Conservation (phyloP, 345 rosid species). For the Linum usitatissimum region DNA sequence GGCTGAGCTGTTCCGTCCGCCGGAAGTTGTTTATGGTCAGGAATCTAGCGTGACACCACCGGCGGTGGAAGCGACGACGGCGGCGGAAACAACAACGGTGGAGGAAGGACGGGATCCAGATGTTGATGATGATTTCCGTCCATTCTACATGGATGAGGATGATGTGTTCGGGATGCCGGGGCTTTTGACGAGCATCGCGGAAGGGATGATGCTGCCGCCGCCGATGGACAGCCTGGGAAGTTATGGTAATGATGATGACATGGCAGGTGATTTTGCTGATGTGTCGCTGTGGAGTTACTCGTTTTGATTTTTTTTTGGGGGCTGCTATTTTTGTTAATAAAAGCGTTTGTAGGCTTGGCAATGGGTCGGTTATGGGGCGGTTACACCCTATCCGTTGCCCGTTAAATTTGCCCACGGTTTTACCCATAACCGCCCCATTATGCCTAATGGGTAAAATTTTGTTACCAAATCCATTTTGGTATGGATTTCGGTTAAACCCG, state of each 20-base stretch:
- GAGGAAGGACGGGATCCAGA: not conserved
- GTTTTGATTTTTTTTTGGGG: not conserved
- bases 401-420: too few species aligned
- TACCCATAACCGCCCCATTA: too few species aligned
- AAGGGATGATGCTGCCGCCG: conserved; percentile 70
- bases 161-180: conserved; percentile 51
- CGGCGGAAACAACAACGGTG: not conserved
- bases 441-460: too few species aligned
- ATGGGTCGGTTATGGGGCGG: too few species aligned
- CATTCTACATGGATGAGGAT: conserved; percentile 53
- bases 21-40: conserved; percentile 4
- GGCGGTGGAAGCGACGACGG: too few species aligned
- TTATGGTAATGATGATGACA: conserved; percentile 2
- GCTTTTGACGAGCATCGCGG: conserved; percentile 58
- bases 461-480: too few species aligned
- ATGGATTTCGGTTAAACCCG: too few species aligned
- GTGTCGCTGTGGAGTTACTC: conserved; percentile 55
- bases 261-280: conserved; percentile 16
- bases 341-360: too few species aligned
- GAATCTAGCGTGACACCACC: too few species aligned
- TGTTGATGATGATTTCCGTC: conserved; percentile 2
- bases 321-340: too few species aligned
- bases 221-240: conserved; percentile 34
- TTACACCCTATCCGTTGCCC: too few species aligned
- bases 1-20: conserved; percentile 31